Conservation (phyloP, 1,139 yeast genomes). For the Lodderomyces orthopsilosis region DNA sequence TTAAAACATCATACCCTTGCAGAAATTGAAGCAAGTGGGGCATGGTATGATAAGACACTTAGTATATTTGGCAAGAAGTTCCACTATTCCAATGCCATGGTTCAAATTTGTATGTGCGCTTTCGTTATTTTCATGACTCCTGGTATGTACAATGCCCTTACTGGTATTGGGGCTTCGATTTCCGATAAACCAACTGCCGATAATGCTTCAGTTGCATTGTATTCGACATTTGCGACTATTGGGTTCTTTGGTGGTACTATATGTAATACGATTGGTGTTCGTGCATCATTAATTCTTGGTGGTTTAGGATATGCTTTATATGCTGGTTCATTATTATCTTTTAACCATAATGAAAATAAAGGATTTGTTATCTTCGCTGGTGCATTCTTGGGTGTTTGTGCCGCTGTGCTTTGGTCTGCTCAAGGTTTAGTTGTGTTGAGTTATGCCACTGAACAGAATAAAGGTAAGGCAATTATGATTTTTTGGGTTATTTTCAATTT, state of each 20-base stretch:
- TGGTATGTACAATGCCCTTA: constrained; percentile 57
- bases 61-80: constrained; percentile 9
- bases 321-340: constrained; percentile 50
- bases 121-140: constrained; percentile 51
- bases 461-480: constrained; percentile 53
- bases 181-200: constrained; percentile 42
- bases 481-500: constrained; percentile 65
- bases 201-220: constrained; percentile 53
- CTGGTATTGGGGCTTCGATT: constrained; percentile 54
- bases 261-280: constrained; percentile 52
- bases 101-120: constrained; percentile 46
- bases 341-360: constrained; percentile 43
- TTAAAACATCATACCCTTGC: constrained; percentile 26
- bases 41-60: constrained; percentile 41
- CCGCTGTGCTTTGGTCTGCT: constrained; percentile 58
- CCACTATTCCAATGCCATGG: constrained; percentile 41
- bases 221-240: constrained; percentile 54
- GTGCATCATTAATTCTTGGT: constrained; percentile 49
- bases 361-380: constrained; percentile 61
- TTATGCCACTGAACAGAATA: constrained; percentile 53
- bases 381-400: constrained; percentile 58
- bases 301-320: constrained; percentile 58
- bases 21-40: constrained; percentile 31
- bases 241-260: constrained; percentile 64
- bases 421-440: constrained; percentile 59